Base-by-base conservation (phyloP, 1,139 yeast genomes). In the Meyerozyma athensensis region DNA sequence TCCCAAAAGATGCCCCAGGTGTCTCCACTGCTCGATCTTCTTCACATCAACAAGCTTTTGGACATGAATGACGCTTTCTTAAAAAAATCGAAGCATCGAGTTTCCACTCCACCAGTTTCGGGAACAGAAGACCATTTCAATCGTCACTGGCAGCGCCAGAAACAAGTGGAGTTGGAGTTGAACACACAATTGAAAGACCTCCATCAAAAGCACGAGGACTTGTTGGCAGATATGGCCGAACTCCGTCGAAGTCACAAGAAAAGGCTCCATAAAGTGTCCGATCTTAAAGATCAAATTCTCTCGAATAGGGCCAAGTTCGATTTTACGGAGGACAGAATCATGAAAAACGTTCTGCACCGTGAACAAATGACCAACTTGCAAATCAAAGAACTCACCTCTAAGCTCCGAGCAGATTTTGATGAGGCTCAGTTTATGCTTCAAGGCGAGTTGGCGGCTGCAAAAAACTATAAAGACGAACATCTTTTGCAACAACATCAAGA, bases 401-500 rank as follows among this genome's bases (percentile, higher is more conserved):
- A 57, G 26, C 48, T 62, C 13, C 47, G 50, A 10, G 49, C 51
- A 19, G 61, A 65, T 35, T 59, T 50, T 42, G 59, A 60, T 19
- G 67, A 65, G 30, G 43, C 63, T 24, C 58, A 58, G 35, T 61
- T 56, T 41, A 61, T 63, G 37, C 47, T 68, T 39, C 49, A 54
- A 24, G 50, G 59, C 34, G 68, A 68, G 40, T 43, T 67, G 7
- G 48, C 53, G 19, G 43, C 45, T 1, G 68, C 65, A 2, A 44
- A 46, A 34, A 41, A 44, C 2, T 64, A 51, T 42, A 55, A 57
- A 28, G 67, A 63, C 37, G 51, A 52, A 13, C 56, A 51, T 19
- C 37, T 51, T 3, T 16, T 46, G 8, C 38, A 44, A 5, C 52
- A 50, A 12, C 52, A 63, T 13, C 39, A 43, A 5, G 33, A 32